A percentile compares a stretch with the other conserved stretches of the same genome.
Conservation (phyloP, 345 rosid genomes). For the Rhodomyrtus tomentosa region DNA sequence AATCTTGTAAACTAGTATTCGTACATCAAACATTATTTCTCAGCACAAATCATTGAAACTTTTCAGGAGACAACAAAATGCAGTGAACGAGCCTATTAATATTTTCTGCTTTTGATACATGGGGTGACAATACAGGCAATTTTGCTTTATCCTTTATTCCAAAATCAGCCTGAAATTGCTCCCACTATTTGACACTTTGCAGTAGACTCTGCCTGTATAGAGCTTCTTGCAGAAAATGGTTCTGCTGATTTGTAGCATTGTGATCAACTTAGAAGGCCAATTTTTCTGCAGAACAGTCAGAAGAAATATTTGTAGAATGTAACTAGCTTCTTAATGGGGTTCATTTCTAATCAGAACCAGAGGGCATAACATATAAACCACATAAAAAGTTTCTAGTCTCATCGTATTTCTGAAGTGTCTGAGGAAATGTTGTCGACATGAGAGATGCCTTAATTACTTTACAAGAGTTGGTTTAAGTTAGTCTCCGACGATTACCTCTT, state of each 20-base stretch:
- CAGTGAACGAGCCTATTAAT: neutral
- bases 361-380: neutral
- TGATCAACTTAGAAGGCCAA: neutral
- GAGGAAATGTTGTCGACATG: neutral
- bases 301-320: neutral
- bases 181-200: neutral
- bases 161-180: neutral
- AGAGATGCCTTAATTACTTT: neutral
- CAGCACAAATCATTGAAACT: neutral
- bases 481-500: neutral
- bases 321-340: neutral
- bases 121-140: neutral
- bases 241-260: neutral
- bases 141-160: neutral
- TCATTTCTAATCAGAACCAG: neutral
- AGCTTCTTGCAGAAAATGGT: neutral
- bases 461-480: neutral
- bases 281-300: neutral
- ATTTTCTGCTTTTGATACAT: neutral
- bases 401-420: neutral
- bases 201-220: neutral
- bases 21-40: neutral
- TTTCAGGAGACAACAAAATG: neutral
- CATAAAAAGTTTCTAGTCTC: neutral
- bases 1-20: neutral